Conservation (phyloP, 805 yeast genomes). For the Spathaspora sp. region DNA sequence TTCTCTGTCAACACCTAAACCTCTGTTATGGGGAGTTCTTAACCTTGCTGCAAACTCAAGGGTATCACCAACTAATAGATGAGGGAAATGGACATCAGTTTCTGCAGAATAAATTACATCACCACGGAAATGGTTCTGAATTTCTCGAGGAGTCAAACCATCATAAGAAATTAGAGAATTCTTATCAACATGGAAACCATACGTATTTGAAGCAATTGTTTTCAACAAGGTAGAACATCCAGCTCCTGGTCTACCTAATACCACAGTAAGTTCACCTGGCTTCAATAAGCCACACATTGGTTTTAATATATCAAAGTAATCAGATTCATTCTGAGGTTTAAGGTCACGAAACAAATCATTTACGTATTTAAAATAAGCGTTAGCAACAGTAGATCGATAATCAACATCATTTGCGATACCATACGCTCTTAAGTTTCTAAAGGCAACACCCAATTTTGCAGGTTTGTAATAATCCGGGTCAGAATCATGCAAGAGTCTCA, state of each 20-base stretch:
- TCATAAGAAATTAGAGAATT: constrained; percentile 31
- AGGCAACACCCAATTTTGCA: constrained; percentile 55
- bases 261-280: constrained; percentile 40
- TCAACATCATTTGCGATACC: constrained; percentile 70
- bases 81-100: constrained; percentile 53
- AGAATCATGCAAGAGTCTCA: constrained; percentile 47
- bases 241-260: constrained; percentile 40
- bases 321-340: constrained; percentile 18
- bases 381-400: constrained; percentile 57
- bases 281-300: constrained; percentile 32
- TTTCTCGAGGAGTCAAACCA: constrained; percentile 28
- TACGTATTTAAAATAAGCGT: constrained; percentile 28
- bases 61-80: constrained; percentile 50
- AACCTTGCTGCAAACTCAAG: constrained; percentile 50
- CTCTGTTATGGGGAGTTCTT: constrained; percentile 37
- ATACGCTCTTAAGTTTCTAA: constrained; percentile 53
- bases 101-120: constrained; percentile 46
- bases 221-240: constrained; percentile 40
- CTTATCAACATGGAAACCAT: constrained; percentile 33
- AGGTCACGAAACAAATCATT: constrained; percentile 14
- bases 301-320: constrained; percentile 30
- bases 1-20: constrained; percentile 28
- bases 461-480: constrained; percentile 66
- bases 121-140: constrained; percentile 18
- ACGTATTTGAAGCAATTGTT: constrained; percentile 34